Base-by-base conservation (phyloP, 257 asterid species). In the Solanum neorickii region DNA sequence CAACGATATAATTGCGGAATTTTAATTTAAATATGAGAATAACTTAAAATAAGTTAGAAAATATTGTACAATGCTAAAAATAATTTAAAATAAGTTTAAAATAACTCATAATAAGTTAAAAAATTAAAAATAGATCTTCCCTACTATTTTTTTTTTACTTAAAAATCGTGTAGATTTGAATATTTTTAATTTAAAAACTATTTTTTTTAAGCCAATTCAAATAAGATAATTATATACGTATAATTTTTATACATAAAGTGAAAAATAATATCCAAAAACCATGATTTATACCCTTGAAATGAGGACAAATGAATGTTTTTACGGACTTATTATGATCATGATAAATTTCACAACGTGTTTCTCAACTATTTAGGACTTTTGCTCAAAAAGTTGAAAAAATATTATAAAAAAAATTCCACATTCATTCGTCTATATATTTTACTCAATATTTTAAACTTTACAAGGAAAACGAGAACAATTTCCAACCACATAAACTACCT, bases 71-170 rank as follows among this genome's bases (percentile, higher is more conserved):
- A n/a, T 0, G 10, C 2, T 41, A 3, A 44, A 47, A 14, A 47
- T 47, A 47, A 47, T 21, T 47, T 47, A 2, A 47, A 47, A 47
- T 14, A 1, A 5, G 0, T 47, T 14, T 46, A 3, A 46, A 3
- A 46, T 12, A 0, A 46, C 52, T 46, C 12, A 13, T 13, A 13
- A 47, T 47, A 47, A 0, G 56, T 47, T 47, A 1, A 47, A 46
- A 14, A 13, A 47, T 0, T 3, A 47, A 47, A 14, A 47, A 0
- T 5, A 5, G 0, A 2, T 47, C 0, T 47, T 0, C 1, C 3
- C 9, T 15, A 49, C 3, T 49, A 0, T 49, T 49, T 5, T 2
- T 49, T 49, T 15, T 47, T 14, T 49, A 41, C 44, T 41, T 41
- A 41, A 33, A 33, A 33, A 33, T 33, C 1, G 4, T 4, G 5